phyloP scores from a whole-genome alignment of 176 grass and related monocot genomes.

The Cenchrus americanus region DNA sequence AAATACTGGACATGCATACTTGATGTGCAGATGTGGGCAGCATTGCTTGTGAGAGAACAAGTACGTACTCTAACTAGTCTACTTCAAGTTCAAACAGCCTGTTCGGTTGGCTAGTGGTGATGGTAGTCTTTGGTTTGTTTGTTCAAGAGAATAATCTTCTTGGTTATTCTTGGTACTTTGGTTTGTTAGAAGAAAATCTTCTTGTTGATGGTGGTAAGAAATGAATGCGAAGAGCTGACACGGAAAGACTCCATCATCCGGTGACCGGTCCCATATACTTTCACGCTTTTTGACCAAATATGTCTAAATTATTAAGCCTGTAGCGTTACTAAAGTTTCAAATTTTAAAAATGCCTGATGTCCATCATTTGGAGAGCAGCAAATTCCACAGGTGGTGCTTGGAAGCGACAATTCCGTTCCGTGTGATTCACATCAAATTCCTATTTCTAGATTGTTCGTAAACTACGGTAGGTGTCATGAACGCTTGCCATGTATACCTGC shows the following conservation, averaged over 20 bases:
- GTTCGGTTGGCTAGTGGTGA: no score
- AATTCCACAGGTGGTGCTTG: neutral
- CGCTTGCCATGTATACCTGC: neutral
- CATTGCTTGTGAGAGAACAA: neutral
- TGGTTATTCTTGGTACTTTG: no score
- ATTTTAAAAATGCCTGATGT: no score
- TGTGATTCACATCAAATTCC: neutral
- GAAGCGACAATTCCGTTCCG: neutral
- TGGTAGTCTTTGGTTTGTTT: no score
- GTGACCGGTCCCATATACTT: neutral
- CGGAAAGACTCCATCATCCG: neutral
- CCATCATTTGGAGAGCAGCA: neutral
- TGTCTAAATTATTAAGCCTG: neutral
- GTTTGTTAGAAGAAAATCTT: no score
- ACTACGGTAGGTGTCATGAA: neutral
- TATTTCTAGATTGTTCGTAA: neutral
- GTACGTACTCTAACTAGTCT: neutral
- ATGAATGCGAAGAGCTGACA: no score
- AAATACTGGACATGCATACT: neutral
- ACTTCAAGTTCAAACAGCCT: neutral
- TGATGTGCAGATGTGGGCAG: neutral
- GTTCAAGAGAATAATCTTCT: no score
- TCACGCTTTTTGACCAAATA: neutral
- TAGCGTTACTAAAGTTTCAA: no score
- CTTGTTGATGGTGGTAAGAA: no score